Evolutionary conservation across 805 yeast species (phyloP), one percentile per base, ranked within the genome.

Genomic region (Candida parachauliodes): DNA sequence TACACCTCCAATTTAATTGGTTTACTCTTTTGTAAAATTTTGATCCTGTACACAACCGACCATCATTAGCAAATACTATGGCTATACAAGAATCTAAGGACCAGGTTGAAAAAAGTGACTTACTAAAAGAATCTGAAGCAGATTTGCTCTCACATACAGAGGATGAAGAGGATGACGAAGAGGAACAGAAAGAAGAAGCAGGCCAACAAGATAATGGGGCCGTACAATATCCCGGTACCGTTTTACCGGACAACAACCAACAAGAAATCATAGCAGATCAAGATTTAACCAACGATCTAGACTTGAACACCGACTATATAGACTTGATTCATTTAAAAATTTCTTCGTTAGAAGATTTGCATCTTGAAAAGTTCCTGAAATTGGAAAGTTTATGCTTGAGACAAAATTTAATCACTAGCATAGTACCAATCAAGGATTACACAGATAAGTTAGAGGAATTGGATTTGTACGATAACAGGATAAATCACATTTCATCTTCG

Each of bases 391-490:
- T 91, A 15, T 83, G 88, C 43, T 67, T 93, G 42, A 76, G 98
- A 54, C 95, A 88, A 52, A 93, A 93, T 58, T 65, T 88, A 46
- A 67, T 93, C 27, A 80, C 83, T 20, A 74, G 83, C n/a, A 70
- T 89, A 26, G 73, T 78, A 30, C 63, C 50, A 8, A 49, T 65
- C 10, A 54, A 48, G n/a, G 88, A 79, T 8, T 64, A 91, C 14
- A 88, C 88, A 41, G 77, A 71, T 2, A 68, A 70, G 0, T 50
- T 93, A 48, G 84, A 77, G 46, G 93, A 88, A 43, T 63, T 93
- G 41, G 98, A 93, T 59, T 69, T 89, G 22, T 93, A 93, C 56
- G 98, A 93, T 60, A 93, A 93, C 60, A 68, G 95, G 49, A 83
- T 93, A 50, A 79, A 81, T 46, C 96, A 88, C 54, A 87, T 93